Conservation (phyloP, 768 basidiomycete species). For the Serendipita sp. region DNA sequence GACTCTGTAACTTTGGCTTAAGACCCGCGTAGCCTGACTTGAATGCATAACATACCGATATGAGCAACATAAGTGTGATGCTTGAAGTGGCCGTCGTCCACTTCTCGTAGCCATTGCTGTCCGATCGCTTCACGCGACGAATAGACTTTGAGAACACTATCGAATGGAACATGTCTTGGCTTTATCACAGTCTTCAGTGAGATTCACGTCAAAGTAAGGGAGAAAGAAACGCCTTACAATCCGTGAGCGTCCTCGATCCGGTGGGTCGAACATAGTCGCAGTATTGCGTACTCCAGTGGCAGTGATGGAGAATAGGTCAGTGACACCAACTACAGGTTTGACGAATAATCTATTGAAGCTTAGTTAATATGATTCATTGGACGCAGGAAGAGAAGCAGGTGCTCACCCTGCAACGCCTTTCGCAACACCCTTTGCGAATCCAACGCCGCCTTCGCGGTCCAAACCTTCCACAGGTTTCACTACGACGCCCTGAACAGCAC, state of each 20-base stretch:
- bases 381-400: slow-evolving; percentile 1
- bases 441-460: slow-evolving; percentile 80
- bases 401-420: slow-evolving; percentile 88
- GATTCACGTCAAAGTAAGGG: background rate
- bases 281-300: slow-evolving; percentile 91
- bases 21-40: no score
- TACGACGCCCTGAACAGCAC: slow-evolving; percentile 90
- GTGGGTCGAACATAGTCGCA: slow-evolving; percentile 92
- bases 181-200: slow-evolving; percentile 19
- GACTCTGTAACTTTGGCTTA: slow-evolving; percentile 2
- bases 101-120: slow-evolving; percentile 93
- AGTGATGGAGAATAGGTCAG: slow-evolving; percentile 89
- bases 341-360: slow-evolving; percentile 1
- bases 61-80: slow-evolving; percentile 83
- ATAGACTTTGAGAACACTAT: slow-evolving; percentile 81
- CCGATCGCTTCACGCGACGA: slow-evolving; percentile 81
- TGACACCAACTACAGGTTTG: slow-evolving; percentile 92
- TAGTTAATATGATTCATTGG: background rate
- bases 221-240: slow-evolving; percentile 33
- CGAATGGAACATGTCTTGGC: slow-evolving; percentile 75
- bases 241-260: slow-evolving; percentile 73
- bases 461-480: slow-evolving; percentile 97
- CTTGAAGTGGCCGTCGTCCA: slow-evolving; percentile 78
- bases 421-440: slow-evolving; percentile 96
- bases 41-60: slow-evolving; percentile 67